Evolutionary conservation across 164 flowering plant species (phyloP).

Genomic region (Kingdonia uniflora): DNA sequence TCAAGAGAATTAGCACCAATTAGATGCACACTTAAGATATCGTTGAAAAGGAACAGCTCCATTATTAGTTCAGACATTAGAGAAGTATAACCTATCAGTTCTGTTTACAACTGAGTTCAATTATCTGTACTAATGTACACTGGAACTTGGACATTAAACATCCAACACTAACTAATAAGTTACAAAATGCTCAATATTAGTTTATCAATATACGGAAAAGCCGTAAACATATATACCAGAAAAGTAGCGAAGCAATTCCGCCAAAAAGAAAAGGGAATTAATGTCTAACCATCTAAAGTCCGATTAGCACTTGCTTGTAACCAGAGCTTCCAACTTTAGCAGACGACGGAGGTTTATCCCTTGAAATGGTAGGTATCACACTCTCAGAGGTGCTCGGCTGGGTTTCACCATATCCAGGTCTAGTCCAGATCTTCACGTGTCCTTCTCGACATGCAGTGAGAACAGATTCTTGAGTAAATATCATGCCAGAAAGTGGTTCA

Average conservation of each 20-base stretch:
- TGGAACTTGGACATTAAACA: too few relatives aligned
- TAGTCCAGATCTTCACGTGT: constrained; percentile 81
- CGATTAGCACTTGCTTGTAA: constrained; percentile 37
- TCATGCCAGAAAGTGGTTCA: constrained; percentile 85
- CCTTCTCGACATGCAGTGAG: constrained; percentile 90
- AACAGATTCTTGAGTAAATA: constrained; percentile 76
- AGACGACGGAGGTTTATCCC: constrained; percentile 38
- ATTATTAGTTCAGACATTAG: too few relatives aligned
- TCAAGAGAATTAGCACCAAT: too few relatives aligned
- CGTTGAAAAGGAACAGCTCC: too few relatives aligned
- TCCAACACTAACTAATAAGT: neutral
- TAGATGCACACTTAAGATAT: too few relatives aligned
- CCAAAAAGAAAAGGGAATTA: constrained; percentile 1
- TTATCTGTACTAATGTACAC: too few relatives aligned
- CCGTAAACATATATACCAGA: constrained; percentile 3
- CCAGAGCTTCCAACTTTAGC: constrained; percentile 31
- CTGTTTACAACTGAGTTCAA: too few relatives aligned
- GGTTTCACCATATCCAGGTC: constrained; percentile 60
- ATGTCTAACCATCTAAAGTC: constrained; percentile 2
- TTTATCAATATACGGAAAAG: constrained; percentile 15
- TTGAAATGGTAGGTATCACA: constrained; percentile 31
- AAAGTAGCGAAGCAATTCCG: neutral
- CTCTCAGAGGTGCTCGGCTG: constrained; percentile 44
- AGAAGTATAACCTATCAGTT: too few relatives aligned
- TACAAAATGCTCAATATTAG: constrained; percentile 4